Percentiles rank a stretch among this genome's conserved stretches.
Conservation (phyloP, 108 stramenopile genomes). For the Pseudonitzschia delicatissima region DNA sequence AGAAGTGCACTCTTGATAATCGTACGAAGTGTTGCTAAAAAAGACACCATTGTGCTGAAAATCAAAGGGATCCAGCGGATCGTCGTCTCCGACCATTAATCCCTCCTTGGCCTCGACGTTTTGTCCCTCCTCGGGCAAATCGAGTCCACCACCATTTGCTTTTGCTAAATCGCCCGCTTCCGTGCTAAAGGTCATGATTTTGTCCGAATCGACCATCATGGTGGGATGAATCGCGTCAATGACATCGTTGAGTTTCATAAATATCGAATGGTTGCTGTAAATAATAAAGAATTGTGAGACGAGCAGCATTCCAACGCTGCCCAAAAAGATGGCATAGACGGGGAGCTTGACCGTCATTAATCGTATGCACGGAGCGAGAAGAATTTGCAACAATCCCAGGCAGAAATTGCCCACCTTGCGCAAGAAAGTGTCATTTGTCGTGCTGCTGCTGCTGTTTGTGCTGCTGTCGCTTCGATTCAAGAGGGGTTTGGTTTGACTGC, state of each 20-base stretch:
- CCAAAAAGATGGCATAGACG: slow-evolving; percentile 9
- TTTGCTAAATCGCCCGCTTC: background rate
- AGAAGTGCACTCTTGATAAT: slow-evolving; percentile 12
- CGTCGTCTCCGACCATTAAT: too few relatives aligned
- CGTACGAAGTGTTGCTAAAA: slow-evolving; percentile 2
- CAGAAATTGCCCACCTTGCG: too few relatives aligned
- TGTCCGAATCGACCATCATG: background rate
- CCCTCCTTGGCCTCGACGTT: background rate
- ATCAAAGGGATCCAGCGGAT: too few relatives aligned
- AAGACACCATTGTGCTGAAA: too few relatives aligned
- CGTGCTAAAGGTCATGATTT: background rate
- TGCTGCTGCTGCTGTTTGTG: too few relatives aligned
- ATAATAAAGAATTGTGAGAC: slow-evolving; percentile 3
- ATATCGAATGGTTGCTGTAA: slow-evolving; percentile 11
- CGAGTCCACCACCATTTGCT: background rate
- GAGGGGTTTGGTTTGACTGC: too few relatives aligned
- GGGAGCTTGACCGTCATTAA: background rate
- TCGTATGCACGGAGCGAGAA: background rate
- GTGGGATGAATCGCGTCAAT: slow-evolving; percentile 9
- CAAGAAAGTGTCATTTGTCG: too few relatives aligned
- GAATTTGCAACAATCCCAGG: too few relatives aligned
- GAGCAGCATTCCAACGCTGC: background rate
- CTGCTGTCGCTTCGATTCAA: too few relatives aligned
- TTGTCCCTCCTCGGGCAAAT: background rate
- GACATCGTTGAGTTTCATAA: slow-evolving; percentile 7